These are phyloP conservation scores for Talaromyces sp. DNA, from an alignment of 2,329 filamentous ascomycete genomes.

Conservation along the genomic window DNA sequence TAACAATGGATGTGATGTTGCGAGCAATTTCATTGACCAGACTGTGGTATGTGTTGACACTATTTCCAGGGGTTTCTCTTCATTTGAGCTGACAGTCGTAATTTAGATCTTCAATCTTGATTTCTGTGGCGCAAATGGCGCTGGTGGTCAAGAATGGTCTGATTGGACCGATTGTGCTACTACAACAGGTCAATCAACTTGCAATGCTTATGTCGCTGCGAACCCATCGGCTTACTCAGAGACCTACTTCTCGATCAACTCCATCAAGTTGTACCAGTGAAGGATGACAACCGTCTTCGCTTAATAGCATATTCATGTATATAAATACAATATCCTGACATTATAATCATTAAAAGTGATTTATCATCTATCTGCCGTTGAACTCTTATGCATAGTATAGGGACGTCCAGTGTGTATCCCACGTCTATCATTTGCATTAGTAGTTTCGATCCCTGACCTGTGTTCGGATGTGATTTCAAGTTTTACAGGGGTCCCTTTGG, in stretches of 20 bases:
- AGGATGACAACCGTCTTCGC: neutral
- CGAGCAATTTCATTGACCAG: slow-evolving; percentile 40
- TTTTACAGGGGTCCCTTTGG: neutral
- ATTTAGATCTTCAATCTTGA: slow-evolving; percentile 17
- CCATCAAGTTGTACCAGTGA: slow-evolving; percentile 17
- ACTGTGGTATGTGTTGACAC: slow-evolving; percentile 37
- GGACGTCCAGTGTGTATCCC: neutral
- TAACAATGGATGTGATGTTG: slow-evolving; percentile 39
- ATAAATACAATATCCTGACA: neutral
- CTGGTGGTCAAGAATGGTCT: slow-evolving; percentile 14
- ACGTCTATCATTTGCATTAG: neutral
- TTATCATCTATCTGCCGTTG: neutral
- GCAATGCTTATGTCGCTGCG: slow-evolving; percentile 16
- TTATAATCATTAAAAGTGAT: neutral
- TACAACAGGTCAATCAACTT: slow-evolving; percentile 12
- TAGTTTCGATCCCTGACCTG: neutral
- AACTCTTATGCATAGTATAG: neutral
- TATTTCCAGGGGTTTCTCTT: neutral
- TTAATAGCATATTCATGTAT: neutral
- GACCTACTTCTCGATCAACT: slow-evolving; percentile 17
- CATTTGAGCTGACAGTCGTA: neutral
- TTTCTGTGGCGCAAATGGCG: slow-evolving; percentile 14
- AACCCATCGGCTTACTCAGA: slow-evolving; percentile 15
- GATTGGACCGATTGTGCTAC: slow-evolving; percentile 14
- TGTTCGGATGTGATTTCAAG: neutral